phyloP scores from a whole-genome alignment of 2,329 filamentous ascomycete species.

The Kalaharituber pfeilii region DNA sequence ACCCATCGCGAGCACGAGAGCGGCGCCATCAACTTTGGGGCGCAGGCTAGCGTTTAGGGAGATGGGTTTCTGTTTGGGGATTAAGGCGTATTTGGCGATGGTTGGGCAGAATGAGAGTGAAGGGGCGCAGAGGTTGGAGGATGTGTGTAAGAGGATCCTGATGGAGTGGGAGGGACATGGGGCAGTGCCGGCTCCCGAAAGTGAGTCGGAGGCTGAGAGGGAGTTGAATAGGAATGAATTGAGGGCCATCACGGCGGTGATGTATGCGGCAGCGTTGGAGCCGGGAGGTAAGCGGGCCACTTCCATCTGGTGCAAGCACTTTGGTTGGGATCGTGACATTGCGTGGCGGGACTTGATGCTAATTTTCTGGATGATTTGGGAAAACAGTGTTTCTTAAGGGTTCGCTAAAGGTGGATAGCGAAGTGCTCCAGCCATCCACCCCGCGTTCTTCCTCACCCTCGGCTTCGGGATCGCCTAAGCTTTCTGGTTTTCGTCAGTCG shows the following conservation, averaged over 20 bases:
- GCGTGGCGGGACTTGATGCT: too few relatives aligned
- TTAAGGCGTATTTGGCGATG: background rate
- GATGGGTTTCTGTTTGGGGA: conserved; percentile 1
- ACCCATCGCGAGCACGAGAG: background rate
- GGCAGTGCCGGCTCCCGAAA: background rate
- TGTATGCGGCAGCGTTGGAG: conserved; percentile 3
- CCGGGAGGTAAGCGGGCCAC: conserved; percentile 5
- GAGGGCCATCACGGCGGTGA: conserved; percentile 3
- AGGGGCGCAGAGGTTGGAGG: background rate
- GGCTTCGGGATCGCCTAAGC: too few relatives aligned
- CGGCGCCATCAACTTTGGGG: background rate
- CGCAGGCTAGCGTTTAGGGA: conserved; percentile 2
- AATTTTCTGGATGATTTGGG: too few relatives aligned
- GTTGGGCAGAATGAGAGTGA: background rate
- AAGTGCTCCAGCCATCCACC: too few relatives aligned
- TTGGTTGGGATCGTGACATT: too few relatives aligned
- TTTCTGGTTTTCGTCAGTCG: too few relatives aligned
- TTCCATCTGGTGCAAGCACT: too few relatives aligned
- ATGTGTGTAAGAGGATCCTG: too few relatives aligned
- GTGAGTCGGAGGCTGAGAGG: background rate
- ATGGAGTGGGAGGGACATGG: too few relatives aligned
- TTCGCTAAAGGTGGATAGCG: too few relatives aligned
- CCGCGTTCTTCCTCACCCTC: too few relatives aligned
- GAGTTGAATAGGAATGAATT: background rate
- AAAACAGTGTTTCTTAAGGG: too few relatives aligned